A percentile compares a stretch with the other conserved stretches of the same genome.
Evolutionary conservation across 139 green algal species (phyloP).

Genomic region (Chlamydomonas urium): DNA sequence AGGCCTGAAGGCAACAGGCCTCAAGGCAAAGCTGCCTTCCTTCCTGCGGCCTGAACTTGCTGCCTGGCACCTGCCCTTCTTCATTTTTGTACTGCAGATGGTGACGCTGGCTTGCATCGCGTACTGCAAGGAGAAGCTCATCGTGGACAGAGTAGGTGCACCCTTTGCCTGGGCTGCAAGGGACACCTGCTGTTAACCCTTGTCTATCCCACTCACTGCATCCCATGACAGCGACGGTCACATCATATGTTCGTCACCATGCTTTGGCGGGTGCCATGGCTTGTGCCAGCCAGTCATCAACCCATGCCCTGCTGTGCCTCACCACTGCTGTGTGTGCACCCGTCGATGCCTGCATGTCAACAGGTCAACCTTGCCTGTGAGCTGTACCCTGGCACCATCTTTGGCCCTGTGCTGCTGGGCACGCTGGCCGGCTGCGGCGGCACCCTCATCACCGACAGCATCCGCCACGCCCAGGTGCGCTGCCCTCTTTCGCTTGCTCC

Average conservation of each 20-base stretch:
- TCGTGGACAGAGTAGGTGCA: neutral
- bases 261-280: too few relatives aligned
- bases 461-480: neutral
- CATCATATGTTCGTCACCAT: too few relatives aligned
- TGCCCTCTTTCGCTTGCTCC: neutral
- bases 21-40: too few relatives aligned
- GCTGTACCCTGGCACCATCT: neutral
- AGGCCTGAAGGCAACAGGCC: too few relatives aligned
- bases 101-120: neutral
- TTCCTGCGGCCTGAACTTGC: neutral
- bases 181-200: too few relatives aligned
- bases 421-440: neutral
- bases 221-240: too few relatives aligned
- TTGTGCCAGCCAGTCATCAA: neutral
- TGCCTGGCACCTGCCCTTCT: neutral
- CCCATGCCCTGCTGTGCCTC: neutral
- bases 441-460: neutral
- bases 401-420: neutral
- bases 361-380: conserved; percentile 7
- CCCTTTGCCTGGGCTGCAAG: too few relatives aligned
- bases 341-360: neutral
- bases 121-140: neutral
- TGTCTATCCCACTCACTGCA: too few relatives aligned
- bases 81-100: conserved; percentile 8
- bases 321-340: neutral